Evolutionary conservation across 768 basidiomycete genomes (phyloP).

Genomic region (Auricularia sp.): DNA sequence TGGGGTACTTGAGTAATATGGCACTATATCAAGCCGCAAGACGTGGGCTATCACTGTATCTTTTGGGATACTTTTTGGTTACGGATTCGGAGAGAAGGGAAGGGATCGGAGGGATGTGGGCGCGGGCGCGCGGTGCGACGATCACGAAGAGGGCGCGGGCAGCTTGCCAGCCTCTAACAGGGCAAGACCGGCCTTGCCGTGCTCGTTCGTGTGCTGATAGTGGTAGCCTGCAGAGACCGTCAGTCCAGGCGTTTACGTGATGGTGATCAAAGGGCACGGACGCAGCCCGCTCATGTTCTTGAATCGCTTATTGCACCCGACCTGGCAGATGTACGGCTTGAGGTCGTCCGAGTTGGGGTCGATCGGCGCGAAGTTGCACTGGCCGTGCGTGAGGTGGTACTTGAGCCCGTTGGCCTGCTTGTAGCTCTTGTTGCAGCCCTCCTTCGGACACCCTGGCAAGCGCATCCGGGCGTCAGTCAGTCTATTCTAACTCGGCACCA

Average conservation of each 20-base stretch:
- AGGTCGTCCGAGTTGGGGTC: conserved; percentile 49
- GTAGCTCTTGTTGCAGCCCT: conserved; percentile 92
- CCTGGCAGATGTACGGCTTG: conserved; percentile 81
- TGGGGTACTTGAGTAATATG: no score
- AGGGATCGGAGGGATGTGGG: no score
- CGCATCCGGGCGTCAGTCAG: conserved; percentile 14
- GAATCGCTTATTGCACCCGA: conserved; percentile 80
- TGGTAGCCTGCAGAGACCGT: conserved; percentile 46
- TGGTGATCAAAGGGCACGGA: conserved; percentile 13
- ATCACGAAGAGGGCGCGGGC: not conserved
- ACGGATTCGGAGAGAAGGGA: no score
- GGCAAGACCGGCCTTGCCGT: conserved; percentile 80
- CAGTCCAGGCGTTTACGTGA: not conserved
- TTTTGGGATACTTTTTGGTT: no score
- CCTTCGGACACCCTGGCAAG: conserved; percentile 64
- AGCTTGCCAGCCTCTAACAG: conserved; percentile 68
- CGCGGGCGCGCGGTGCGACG: no score
- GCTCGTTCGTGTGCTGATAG: conserved; percentile 93
- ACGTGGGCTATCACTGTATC: no score
- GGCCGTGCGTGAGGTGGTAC: conserved; percentile 88
- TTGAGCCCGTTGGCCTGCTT: conserved; percentile 94
- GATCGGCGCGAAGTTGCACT: conserved; percentile 86
- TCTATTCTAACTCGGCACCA: not conserved
- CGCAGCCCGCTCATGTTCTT: conserved; percentile 98
- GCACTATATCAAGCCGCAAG: no score